Evolutionary conservation across 345 rosid species (phyloP).

Genomic region (Eutrema japonicum): DNA sequence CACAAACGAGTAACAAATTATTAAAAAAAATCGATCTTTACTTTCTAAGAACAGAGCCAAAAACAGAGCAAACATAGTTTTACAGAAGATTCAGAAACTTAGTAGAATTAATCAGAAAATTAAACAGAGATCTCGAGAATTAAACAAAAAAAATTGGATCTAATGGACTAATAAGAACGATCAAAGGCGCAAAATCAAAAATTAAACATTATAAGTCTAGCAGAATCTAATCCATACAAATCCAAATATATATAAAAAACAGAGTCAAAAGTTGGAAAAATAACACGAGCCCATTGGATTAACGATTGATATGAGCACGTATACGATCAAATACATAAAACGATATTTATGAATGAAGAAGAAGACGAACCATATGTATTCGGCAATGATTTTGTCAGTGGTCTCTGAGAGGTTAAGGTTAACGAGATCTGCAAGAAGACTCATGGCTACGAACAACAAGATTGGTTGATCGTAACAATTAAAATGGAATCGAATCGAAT

Average conservation of each 20-base stretch:
- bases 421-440: constrained; percentile 68
- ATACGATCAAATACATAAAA: neutral
- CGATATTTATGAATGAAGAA: constrained; percentile 11
- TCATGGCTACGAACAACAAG: constrained; percentile 49
- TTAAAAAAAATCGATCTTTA: neutral
- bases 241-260: neutral
- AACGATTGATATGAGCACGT: neutral
- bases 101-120: constrained; percentile 4
- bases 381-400: constrained; percentile 82
- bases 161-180: neutral
- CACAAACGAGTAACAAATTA: neutral
- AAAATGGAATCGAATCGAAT: neutral
- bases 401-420: constrained; percentile 81
- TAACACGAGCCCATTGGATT: constrained; percentile 17
- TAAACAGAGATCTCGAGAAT: constrained; percentile 1
- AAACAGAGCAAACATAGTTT: constrained; percentile 23
- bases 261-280: neutral
- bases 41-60: constrained; percentile 10
- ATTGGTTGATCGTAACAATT: neutral
- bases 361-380: constrained; percentile 76
- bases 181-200: neutral
- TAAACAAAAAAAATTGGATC: neutral
- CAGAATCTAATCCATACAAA: neutral
- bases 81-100: neutral
- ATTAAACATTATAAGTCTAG: neutral